These are phyloP conservation scores for Boeremia lycopersici DNA, from an alignment of 2,329 filamentous ascomycete genomes.

Conservation along the genomic window DNA sequence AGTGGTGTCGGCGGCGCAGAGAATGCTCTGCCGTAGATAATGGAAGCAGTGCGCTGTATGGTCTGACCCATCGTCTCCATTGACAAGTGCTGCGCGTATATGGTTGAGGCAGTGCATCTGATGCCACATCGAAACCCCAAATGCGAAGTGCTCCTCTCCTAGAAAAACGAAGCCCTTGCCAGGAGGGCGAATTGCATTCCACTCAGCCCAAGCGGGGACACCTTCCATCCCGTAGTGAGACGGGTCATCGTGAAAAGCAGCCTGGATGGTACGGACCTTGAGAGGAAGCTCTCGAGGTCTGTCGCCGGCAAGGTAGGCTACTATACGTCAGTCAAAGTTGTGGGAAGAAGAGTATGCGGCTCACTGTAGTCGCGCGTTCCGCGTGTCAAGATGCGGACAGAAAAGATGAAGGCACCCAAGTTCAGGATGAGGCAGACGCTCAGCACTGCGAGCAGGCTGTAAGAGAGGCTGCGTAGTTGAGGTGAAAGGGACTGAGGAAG, in stretches of 20 bases:
- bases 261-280: neutral
- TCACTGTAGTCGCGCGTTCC: no score
- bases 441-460: no score
- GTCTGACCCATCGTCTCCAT: neutral
- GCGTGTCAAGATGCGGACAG: no score
- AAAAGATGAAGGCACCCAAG: no score
- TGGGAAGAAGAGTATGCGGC: neutral
- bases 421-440: no score
- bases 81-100: neutral
- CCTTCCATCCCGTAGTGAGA: slow-evolving; percentile 8
- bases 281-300: neutral
- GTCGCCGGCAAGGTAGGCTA: neutral
- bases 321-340: neutral
- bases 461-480: no score
- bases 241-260: slow-evolving; percentile 2
- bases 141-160: slow-evolving; percentile 9
- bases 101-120: neutral
- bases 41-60: neutral
- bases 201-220: slow-evolving; percentile 9
- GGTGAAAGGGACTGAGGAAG: no score
- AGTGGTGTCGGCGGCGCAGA: neutral
- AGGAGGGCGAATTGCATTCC: slow-evolving; percentile 9
- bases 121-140: slow-evolving; percentile 7
- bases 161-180: slow-evolving; percentile 9
- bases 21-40: neutral